A percentile compares a stretch with the other conserved stretches of the same genome.
Evolutionary conservation across 345 rosid genomes (phyloP).

Genomic region (Excoecaria cochinchinensis): DNA sequence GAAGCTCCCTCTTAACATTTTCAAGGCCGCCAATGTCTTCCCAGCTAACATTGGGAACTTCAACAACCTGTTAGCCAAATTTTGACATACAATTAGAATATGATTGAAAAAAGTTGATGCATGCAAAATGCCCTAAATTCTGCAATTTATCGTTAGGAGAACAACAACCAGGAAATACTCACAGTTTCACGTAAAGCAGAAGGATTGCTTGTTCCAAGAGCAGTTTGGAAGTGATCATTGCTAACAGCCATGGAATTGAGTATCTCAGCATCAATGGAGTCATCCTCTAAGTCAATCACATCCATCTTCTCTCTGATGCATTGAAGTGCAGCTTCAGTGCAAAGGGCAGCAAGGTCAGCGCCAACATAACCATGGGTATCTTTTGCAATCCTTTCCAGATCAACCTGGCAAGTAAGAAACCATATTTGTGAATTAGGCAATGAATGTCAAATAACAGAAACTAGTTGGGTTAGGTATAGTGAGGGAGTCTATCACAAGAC

Average conservation of each 20-base stretch:
- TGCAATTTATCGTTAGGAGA: background rate
- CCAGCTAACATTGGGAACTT: conserved; percentile 73
- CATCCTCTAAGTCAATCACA: conserved; percentile 68
- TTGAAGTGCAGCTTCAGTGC: conserved; percentile 73
- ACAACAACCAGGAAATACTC: conserved; percentile 17
- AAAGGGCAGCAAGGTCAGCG: conserved; percentile 69
- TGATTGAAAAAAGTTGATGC: background rate
- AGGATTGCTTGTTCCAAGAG: conserved; percentile 69
- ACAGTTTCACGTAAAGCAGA: conserved; percentile 75
- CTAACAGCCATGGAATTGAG: conserved; percentile 69
- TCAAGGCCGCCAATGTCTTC: conserved; percentile 73
- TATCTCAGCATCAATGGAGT: conserved; percentile 63
- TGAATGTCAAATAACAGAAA: background rate
- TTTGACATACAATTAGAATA: conserved; percentile 11
- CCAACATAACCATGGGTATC: conserved; percentile 70
- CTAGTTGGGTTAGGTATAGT: background rate
- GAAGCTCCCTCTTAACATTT: conserved; percentile 70
- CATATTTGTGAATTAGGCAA: conserved; percentile 1
- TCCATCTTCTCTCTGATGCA: conserved; percentile 80
- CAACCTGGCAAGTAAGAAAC: conserved; percentile 33
- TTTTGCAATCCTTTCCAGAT: conserved; percentile 57
- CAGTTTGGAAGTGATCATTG: conserved; percentile 66
- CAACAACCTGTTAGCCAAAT: conserved; percentile 48
- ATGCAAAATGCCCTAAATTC: background rate
- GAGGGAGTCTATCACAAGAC: background rate